A percentile compares a stretch with the other conserved stretches of the same genome.
phyloP scores from a whole-genome alignment of 345 rosid genomes.

The Eucalyptus victrix region DNA sequence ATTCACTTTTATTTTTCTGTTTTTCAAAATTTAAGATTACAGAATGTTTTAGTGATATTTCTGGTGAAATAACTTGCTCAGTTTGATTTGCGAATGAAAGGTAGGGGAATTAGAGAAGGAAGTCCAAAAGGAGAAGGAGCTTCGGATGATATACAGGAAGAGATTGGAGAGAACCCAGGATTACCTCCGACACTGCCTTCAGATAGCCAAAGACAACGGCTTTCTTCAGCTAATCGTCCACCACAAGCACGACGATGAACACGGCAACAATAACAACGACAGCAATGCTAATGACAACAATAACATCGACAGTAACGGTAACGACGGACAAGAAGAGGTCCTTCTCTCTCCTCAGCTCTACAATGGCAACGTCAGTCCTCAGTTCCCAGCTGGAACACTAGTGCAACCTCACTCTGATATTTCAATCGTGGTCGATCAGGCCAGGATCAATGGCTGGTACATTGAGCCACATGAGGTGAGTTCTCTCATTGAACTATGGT shows the following conservation, averaged over 20 bases:
- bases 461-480: conserved; percentile 36
- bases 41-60: neutral
- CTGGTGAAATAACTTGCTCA: neutral
- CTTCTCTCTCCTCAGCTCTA: neutral
- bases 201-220: conserved; percentile 45
- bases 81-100: neutral
- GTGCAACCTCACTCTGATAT: conserved; percentile 1
- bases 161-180: conserved; percentile 45
- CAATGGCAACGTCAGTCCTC: neutral
- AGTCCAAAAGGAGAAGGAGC: conserved; percentile 27
- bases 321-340: neutral
- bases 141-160: conserved; percentile 18
- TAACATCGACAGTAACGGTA: neutral
- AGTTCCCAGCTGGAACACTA: neutral
- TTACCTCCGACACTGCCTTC: conserved; percentile 42
- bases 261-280: neutral
- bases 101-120: conserved; percentile 25
- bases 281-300: neutral
- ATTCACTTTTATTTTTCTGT: neutral
- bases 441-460: conserved; percentile 39
- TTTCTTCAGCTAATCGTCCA: conserved; percentile 24
- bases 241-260: neutral
- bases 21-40: neutral
- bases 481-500: neutral
- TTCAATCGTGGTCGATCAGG: conserved; percentile 7